phyloP scores from a whole-genome alignment of 805 yeast genomes.

The Cyberlindnera misumaiensis region DNA sequence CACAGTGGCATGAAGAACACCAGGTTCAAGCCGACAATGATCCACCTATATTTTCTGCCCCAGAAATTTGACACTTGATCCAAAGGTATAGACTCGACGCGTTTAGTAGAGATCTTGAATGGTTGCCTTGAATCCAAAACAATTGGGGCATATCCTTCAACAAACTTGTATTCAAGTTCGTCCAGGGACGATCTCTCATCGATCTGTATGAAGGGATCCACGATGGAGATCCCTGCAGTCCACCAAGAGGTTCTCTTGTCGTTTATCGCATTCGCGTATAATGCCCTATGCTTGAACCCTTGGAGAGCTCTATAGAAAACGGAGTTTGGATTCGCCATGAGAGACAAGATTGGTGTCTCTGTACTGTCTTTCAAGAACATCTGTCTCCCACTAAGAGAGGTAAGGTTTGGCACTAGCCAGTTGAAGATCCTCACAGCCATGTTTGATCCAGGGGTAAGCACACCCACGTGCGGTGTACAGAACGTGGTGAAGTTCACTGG shows the following conservation, averaged over 20 bases:
- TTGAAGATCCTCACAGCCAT: conserved; percentile 51
- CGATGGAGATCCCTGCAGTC: conserved; percentile 62
- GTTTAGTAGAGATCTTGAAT: conserved; percentile 24
- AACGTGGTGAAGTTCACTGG: conserved; percentile 59
- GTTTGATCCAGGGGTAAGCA: conserved; percentile 51
- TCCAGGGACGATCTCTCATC: conserved; percentile 38
- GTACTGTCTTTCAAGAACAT: conserved; percentile 53
- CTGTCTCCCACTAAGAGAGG: conserved; percentile 71
- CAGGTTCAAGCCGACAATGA: conserved; percentile 37
- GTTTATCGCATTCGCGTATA: conserved; percentile 73
- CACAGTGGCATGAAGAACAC: conserved; percentile 56
- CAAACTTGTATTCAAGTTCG: conserved; percentile 32
- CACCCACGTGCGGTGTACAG: conserved; percentile 67
- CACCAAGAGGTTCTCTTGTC: conserved; percentile 82
- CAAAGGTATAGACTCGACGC: conserved; percentile 6
- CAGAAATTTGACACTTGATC: conserved; percentile 23
- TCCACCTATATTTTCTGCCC: conserved; percentile 40
- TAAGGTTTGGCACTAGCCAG: conserved; percentile 50
- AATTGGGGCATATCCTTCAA: conserved; percentile 49
- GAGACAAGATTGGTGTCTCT: conserved; percentile 47
- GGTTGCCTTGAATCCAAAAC: conserved; percentile 46
- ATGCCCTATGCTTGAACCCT: conserved; percentile 42
- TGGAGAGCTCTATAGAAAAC: conserved; percentile 51
- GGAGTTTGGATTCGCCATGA: conserved; percentile 60
- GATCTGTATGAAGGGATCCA: conserved; percentile 50